Conservation (phyloP, 2,329 filamentous ascomycete species). For the Fusarium sublunatum region DNA sequence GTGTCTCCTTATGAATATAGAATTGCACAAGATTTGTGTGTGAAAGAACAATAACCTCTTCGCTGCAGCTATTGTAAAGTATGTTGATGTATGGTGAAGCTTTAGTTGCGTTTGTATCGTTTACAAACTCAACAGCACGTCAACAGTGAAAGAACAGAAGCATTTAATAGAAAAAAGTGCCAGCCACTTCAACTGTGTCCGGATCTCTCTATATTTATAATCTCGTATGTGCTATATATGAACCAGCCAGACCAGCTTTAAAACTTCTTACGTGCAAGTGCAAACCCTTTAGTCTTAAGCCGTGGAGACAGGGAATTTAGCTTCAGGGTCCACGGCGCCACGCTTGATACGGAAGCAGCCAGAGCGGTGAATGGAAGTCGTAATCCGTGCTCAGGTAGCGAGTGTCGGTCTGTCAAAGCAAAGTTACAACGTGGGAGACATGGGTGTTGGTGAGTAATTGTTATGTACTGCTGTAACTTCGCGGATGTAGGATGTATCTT, state of each 20-base stretch:
- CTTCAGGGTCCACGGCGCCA: slow-evolving; percentile 41
- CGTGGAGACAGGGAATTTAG: slow-evolving; percentile 28
- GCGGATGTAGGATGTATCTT: no score
- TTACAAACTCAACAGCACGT: slow-evolving; percentile 9
- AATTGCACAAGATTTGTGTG: not conserved
- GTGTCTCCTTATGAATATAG: not conserved
- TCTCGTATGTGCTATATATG: slow-evolving; percentile 9
- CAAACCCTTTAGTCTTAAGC: slow-evolving; percentile 26
- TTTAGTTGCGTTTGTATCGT: slow-evolving; percentile 7
- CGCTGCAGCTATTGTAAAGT: not conserved
- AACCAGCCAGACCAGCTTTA: slow-evolving; percentile 9
- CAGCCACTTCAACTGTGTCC: not conserved
- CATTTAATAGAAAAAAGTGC: slow-evolving; percentile 2
- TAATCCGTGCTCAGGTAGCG: slow-evolving; percentile 17
- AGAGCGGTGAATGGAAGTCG: slow-evolving; percentile 34
- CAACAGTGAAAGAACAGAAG: slow-evolving; percentile 7
- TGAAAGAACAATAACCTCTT: slow-evolving; percentile 1
- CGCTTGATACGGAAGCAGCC: slow-evolving; percentile 29
- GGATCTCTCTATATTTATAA: slow-evolving; percentile 30
- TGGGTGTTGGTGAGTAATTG: slow-evolving; percentile 6
- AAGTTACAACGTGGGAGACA: slow-evolving; percentile 4
- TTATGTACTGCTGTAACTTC: not conserved
- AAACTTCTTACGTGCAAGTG: slow-evolving; percentile 31
- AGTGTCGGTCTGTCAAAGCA: slow-evolving; percentile 20
- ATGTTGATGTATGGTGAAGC: slow-evolving; percentile 7